These are phyloP conservation scores for Globisporangium perplexum DNA, from an alignment of 352 stramenopile species.

Conservation along the genomic window DNA sequence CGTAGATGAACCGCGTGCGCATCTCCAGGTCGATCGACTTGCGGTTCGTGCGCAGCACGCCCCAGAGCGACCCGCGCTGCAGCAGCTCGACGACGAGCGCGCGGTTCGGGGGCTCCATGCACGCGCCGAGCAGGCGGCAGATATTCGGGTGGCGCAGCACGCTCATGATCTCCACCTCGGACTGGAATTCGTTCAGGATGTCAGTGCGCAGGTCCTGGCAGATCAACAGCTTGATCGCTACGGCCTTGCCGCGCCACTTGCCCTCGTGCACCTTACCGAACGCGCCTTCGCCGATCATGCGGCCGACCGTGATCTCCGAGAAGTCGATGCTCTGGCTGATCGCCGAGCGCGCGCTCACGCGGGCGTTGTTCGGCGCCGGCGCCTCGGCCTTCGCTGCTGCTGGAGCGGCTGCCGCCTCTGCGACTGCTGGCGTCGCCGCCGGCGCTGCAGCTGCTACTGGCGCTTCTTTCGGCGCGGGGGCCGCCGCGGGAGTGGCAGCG, in stretches of 20 bases:
- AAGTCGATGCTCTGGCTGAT: slow-evolving; percentile 60
- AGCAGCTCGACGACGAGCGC: slow-evolving; percentile 92
- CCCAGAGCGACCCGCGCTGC: slow-evolving; percentile 89
- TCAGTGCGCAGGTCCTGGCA: slow-evolving; percentile 58
- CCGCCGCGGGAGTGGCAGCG: slow-evolving; percentile 7
- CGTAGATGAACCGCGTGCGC: slow-evolving; percentile 58
- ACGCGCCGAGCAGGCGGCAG: slow-evolving; percentile 92
- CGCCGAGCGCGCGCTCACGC: slow-evolving; percentile 13
- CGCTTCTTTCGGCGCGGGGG: background rate
- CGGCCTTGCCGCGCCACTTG: slow-evolving; percentile 58
- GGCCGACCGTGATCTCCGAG: slow-evolving; percentile 43
- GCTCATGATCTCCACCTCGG: slow-evolving; percentile 72
- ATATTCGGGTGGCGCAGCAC: slow-evolving; percentile 94
- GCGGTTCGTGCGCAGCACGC: slow-evolving; percentile 75
- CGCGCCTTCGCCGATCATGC: slow-evolving; percentile 40
- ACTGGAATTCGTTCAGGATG: slow-evolving; percentile 63
- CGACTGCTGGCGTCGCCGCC: background rate
- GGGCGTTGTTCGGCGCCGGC: background rate
- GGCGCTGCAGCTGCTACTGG: slow-evolving; percentile 13
- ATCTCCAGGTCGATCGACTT: slow-evolving; percentile 29
- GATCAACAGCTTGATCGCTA: slow-evolving; percentile 64
- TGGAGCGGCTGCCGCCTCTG: background rate
- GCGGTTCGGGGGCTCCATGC: slow-evolving; percentile 90
- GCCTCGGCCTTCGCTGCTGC: slow-evolving; percentile 1
- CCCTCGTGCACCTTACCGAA: slow-evolving; percentile 69